Evolutionary conservation across 2,329 filamentous ascomycete species (phyloP), one percentile per base, ranked within the genome.

Genomic region (Botryosphaeria dothidea): DNA sequence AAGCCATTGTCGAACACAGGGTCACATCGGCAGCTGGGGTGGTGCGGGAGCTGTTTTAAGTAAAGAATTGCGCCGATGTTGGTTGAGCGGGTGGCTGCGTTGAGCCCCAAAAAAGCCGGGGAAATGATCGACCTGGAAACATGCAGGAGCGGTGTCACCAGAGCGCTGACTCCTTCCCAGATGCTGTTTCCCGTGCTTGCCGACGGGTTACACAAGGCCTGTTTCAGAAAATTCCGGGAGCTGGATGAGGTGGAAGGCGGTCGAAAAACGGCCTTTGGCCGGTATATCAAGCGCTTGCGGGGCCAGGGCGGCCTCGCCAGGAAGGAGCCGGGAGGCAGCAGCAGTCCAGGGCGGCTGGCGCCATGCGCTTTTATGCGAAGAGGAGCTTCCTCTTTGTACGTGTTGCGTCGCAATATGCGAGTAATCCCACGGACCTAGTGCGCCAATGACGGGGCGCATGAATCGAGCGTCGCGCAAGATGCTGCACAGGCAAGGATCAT

Each of bases 101-200:
- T 46, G 56, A 60, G 56, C 56, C 56, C 56, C 56, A 60, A 41
- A 23, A 60, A 60, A 60, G 56, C 41, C n/a, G 56, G 56, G 56
- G 56, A 46, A 45, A 36, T 27, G 54, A 58, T 58, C 54, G 54
- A 27, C 54, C 27, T 7, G 54, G 38, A 8, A 23, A 31, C 38
- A 60, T 60, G 56, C 56, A 60, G 56, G n/a, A 11, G 25, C 15
- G 3, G 56, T 60, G 56, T 4, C 56, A 60, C 56, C 27, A 29
- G 17, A 36, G 25, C 21, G 38, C 38, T 41, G 46, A 29, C 25
- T 49, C 25, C 23, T n/a, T 29, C 13, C 43, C 49, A 52, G 29
- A 52, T 8, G 49, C 49, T 52, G 27, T 13, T 21, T 38, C 21
- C 52, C 52, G 48, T 23, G 23, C 21, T 19, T 43, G 52, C 36